These are phyloP conservation scores for Camelina neglecta DNA, from an alignment of 345 rosid genomes.

Conservation along the genomic window DNA sequence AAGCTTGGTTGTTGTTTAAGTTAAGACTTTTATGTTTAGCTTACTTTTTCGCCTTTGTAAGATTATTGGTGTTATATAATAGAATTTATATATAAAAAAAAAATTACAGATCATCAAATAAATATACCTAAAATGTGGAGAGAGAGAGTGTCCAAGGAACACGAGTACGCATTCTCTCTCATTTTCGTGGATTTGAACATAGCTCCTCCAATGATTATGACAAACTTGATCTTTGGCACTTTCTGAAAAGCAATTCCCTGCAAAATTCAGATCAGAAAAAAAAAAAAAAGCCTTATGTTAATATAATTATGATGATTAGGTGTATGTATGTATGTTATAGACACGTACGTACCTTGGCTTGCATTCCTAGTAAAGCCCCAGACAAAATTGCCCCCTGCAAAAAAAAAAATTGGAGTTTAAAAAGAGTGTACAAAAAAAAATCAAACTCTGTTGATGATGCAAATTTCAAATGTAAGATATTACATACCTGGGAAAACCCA, in stretches of 20 bases:
- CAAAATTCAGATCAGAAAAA: neutral
- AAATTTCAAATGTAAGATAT: too few species aligned
- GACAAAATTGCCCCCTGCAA: slow-evolving; percentile 73
- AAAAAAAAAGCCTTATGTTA: neutral
- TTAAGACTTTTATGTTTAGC: too few species aligned
- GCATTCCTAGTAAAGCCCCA: slow-evolving; percentile 72
- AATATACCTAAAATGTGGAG: slow-evolving; percentile 76
- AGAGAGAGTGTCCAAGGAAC: slow-evolving; percentile 62
- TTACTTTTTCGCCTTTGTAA: too few species aligned
- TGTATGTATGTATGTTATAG: neutral
- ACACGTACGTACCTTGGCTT: slow-evolving; percentile 57
- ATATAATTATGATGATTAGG: neutral
- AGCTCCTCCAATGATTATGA: slow-evolving; percentile 84
- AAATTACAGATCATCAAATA: too few species aligned
- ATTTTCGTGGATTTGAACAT: slow-evolving; percentile 55
- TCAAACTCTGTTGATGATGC: too few species aligned
- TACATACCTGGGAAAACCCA: slow-evolving; percentile 67
- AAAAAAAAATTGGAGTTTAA: too few species aligned
- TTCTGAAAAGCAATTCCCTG: slow-evolving; percentile 79
- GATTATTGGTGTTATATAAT: too few species aligned
- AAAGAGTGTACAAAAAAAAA: too few species aligned
- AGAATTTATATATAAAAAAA: too few species aligned
- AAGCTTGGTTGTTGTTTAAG: too few species aligned
- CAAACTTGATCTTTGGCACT: slow-evolving; percentile 67
- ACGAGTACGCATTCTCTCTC: slow-evolving; percentile 62